Evolutionary conservation across 345 rosid species (phyloP), one percentile per base, ranked within the genome.

Genomic region (Eucalyptus cloeziana): DNA sequence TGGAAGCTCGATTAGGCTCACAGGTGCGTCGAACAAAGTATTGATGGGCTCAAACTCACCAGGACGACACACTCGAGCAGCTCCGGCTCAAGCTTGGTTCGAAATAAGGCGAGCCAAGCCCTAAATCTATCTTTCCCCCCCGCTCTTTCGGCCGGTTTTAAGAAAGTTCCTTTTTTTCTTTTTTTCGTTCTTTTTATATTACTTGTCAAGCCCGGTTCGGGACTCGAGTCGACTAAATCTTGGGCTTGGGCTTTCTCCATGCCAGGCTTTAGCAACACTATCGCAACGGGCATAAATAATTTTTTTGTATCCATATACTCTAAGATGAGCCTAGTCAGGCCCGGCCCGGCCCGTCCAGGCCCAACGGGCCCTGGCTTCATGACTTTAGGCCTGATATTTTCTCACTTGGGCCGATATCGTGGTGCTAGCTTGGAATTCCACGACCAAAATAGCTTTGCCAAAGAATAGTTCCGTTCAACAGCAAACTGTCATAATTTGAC

Each of bases 21-120:
- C 4, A 16, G 0, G 7, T 31, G 24, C 3, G 3, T 69, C 43
- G 7, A 31, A 8, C 12, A 33, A 19, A 69, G 7, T 17, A 69
- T 8, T 33, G 43, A 3, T 33, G 44, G 1, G 80, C 12, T 31
- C 0, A 4, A 67, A 62, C 16, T 62, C 16, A 4, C 1, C 1
- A 0, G 3, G 31, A 62, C 4, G 0, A 30, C 16, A 30, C 1
- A 4, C 31, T 62, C 0, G 4, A 30, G 33, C 15, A 6, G 33
- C 30, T 60, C 67, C 3, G 7, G 9, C 37, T 15, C 1, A 2
- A 64, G 37, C 79, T 31, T 5, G 12, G 10, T 3, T 16, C 24
- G 2, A 62, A 62, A 62, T 13, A 62, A 12, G 33, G 33, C 69
- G 33, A 62, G 64, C 27, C 1, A 12, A 2, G 79, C 22, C 79